Evolutionary conservation across 257 asterid species (phyloP).

Genomic region (Forsythia viridissima): DNA sequence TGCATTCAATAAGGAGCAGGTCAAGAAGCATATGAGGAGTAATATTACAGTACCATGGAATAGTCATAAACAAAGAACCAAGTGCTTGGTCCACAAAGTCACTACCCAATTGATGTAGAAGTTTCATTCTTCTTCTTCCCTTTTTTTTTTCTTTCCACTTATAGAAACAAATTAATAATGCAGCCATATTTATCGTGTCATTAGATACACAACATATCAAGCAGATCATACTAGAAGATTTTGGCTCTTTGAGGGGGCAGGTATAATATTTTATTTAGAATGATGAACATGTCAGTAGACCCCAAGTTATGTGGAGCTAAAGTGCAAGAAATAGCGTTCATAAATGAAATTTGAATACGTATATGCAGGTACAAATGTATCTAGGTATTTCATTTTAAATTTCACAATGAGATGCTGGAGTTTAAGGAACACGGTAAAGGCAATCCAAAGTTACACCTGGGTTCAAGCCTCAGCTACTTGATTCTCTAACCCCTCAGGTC

Average conservation of each 20-base stretch:
- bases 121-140: not conserved
- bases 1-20: constrained; percentile 32
- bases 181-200: not conserved
- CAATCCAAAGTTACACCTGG: not conserved
- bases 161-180: not conserved
- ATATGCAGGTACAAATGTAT: not conserved
- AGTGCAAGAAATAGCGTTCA: not conserved
- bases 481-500: too few species aligned
- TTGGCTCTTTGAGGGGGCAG: not conserved
- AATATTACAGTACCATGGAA: not conserved
- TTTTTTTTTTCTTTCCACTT: not conserved
- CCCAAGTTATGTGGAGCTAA: not conserved
- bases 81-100: constrained; percentile 7
- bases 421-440: not conserved
- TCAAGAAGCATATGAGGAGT: constrained; percentile 6
- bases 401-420: not conserved
- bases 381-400: not conserved
- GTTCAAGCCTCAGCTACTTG: too few species aligned
- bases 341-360: not conserved
- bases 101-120: not conserved
- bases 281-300: not conserved
- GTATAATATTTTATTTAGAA: not conserved
- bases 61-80: constrained; percentile 11
- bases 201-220: too few species aligned
- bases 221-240: not conserved